Percentiles rank a stretch among this genome's conserved stretches.
These are phyloP conservation scores for Strobilomyces confusus DNA, from an alignment of 768 basidiomycete species.

Conservation along the genomic window DNA sequence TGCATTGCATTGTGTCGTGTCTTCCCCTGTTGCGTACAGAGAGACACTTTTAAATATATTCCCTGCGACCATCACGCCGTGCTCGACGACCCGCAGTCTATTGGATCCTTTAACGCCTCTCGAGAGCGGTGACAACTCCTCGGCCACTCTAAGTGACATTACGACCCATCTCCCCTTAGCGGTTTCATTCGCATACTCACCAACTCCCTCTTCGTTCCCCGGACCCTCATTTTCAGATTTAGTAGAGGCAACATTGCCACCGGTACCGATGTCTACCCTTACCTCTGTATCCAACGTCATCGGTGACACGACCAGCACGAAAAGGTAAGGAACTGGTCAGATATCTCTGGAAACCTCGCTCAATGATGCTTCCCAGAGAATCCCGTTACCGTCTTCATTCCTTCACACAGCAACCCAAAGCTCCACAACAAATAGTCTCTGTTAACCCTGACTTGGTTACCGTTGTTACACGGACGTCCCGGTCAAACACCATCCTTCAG, in stretches of 20 bases:
- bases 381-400: background rate
- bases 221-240: background rate
- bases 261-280: background rate
- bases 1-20: background rate
- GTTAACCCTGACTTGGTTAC: background rate
- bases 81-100: background rate
- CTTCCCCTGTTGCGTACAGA: background rate
- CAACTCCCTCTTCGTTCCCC: background rate
- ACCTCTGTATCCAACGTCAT: background rate
- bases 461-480: background rate
- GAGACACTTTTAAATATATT: background rate
- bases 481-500: background rate
- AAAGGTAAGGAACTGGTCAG: conserved; percentile 7
- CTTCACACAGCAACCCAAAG: background rate
- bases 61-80: background rate
- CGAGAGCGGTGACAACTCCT: background rate
- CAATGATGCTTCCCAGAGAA: background rate
- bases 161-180: background rate
- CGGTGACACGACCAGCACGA: background rate
- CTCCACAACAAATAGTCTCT: background rate
- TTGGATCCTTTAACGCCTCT: background rate
- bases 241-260: background rate
- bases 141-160: background rate
- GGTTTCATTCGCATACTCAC: background rate
- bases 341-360: background rate